Percentiles rank a stretch among this genome's conserved stretches.
phyloP scores from a whole-genome alignment of 1,284 basidiomycete species.

The Cystobasidium pallidum region DNA sequence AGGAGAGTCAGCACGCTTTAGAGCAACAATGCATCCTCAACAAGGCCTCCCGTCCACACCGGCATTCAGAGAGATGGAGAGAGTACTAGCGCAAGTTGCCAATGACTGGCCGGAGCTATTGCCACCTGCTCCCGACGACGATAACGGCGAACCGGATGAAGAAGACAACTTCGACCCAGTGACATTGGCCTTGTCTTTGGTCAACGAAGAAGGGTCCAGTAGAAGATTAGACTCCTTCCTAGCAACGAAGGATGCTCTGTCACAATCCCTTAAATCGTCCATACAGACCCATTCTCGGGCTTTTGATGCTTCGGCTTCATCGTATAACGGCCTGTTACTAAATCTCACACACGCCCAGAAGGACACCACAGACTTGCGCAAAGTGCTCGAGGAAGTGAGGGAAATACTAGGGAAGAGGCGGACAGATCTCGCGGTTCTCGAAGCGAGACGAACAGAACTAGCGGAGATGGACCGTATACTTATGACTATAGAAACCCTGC shows the following conservation, averaged over 20 bases:
- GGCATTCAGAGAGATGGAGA: conserved; percentile 54
- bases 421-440: conserved; percentile 81
- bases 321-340: conserved; percentile 74
- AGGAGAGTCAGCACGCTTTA: conserved; percentile 41
- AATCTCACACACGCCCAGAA: conserved; percentile 72
- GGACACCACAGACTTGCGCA: conserved; percentile 72
- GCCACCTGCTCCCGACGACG: conserved; percentile 55
- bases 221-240: conserved; percentile 71
- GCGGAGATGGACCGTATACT: conserved; percentile 79
- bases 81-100: conserved; percentile 76
- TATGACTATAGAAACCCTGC: conserved; percentile 75
- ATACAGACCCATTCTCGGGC: conserved; percentile 80
- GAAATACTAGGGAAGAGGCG: conserved; percentile 75
- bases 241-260: conserved; percentile 72
- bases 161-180: conserved; percentile 74
- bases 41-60: conserved; percentile 51
- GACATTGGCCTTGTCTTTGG: conserved; percentile 80
- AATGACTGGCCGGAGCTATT: conserved; percentile 88
- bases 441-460: conserved; percentile 72
- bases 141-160: conserved; percentile 40
- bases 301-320: conserved; percentile 85
- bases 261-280: conserved; percentile 70
- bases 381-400: conserved; percentile 74
- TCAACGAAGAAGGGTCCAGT: conserved; percentile 69
- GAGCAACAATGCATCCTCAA: conserved; percentile 30